Conservation (phyloP, 2,329 filamentous ascomycete species). For the Teratosphaeria viscida region DNA sequence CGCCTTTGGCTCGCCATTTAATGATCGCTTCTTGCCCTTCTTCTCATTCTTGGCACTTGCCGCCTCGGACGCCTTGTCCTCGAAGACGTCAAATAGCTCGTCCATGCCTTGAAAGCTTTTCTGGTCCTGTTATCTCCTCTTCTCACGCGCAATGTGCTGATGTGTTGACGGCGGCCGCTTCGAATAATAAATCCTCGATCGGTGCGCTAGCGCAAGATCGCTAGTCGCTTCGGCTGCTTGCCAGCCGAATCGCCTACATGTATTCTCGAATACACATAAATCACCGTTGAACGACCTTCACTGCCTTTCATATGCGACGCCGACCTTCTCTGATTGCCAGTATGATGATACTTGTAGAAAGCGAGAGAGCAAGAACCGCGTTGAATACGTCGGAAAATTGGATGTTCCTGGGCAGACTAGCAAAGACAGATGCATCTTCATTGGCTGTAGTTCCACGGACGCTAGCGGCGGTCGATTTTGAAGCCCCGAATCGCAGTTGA, state of each 20-base stretch:
- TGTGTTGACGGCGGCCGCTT: background rate
- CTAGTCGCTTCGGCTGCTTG: background rate
- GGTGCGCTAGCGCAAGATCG: background rate
- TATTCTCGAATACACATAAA: background rate
- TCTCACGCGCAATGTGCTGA: background rate
- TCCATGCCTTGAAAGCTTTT: conserved; percentile 6
- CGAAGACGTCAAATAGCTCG: conserved; percentile 26
- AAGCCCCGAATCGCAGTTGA: background rate
- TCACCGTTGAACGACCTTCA: background rate
- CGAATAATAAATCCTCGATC: background rate
- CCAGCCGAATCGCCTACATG: background rate
- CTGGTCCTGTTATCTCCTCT: background rate
- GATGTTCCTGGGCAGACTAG: background rate
- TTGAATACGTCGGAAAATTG: too few relatives aligned
- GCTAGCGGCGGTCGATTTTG: background rate
- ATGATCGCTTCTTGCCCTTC: conserved; percentile 45
- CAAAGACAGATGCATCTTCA: background rate
- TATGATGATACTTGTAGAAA: too few relatives aligned
- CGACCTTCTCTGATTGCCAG: background rate
- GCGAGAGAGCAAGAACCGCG: too few relatives aligned
- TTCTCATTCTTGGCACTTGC: background rate
- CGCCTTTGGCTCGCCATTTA: conserved; percentile 63
- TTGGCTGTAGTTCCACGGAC: background rate
- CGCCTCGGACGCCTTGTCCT: conserved; percentile 13
- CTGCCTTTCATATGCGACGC: background rate